Conservation (phyloP, 345 rosid genomes). For the Bruguiera parviflora region DNA sequence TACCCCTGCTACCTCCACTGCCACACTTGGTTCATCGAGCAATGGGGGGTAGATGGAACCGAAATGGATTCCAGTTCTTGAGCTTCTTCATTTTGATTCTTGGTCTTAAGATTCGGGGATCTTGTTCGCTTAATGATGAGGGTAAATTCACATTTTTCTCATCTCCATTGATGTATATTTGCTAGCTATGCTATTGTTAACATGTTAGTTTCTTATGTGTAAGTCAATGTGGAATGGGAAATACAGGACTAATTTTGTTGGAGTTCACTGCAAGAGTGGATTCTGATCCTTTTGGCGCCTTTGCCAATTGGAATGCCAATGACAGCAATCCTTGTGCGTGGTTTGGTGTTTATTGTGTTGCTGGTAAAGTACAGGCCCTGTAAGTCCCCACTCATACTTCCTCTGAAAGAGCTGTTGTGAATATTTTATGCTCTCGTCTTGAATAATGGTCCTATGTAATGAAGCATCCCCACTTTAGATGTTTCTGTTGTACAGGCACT, state of each 20-base stretch:
- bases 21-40: constrained; percentile 39
- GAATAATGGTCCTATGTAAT: not conserved
- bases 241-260: constrained; percentile 64
- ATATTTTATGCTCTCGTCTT: not conserved
- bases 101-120: constrained; percentile 39
- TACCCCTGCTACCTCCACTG: constrained; percentile 39
- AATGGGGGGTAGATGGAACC: constrained; percentile 82
- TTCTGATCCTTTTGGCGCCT: constrained; percentile 64
- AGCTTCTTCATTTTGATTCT: constrained; percentile 47
- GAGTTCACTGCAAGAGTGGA: constrained; percentile 54
- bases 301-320: constrained; percentile 59
- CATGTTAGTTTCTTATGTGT: not conserved
- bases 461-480: not conserved
- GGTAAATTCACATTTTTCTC: constrained; percentile 38
- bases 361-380: constrained; percentile 69
- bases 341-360: constrained; percentile 69
- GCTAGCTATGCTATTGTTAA: not conserved
- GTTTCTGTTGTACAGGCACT: not conserved
- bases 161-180: not conserved
- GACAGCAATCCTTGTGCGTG: constrained; percentile 60
- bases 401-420: not conserved
- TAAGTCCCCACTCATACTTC: constrained; percentile 38
- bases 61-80: constrained; percentile 52
- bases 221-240: not conserved
- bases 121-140: constrained; percentile 50